Conservation (phyloP, 768 basidiomycete genomes). For the Leucogyrophana mollusca region DNA sequence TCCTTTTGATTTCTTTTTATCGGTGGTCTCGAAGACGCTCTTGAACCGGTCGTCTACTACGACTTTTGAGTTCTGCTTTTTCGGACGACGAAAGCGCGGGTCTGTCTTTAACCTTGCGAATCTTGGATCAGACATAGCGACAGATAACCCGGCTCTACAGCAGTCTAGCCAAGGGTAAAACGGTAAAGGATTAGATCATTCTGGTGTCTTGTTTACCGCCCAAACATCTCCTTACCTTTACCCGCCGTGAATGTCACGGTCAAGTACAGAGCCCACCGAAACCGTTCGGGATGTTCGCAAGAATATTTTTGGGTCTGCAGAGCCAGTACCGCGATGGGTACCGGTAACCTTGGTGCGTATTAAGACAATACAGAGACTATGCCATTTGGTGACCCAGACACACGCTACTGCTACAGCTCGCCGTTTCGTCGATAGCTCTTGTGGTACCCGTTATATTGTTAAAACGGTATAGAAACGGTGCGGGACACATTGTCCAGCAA, state of each 20-base stretch:
- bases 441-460: conserved; percentile 12
- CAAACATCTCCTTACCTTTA: not conserved
- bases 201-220: too few relatives aligned
- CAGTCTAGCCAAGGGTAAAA: not conserved
- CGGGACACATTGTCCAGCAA: not conserved
- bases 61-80: conserved; percentile 77
- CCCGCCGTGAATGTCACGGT: conserved; percentile 2
- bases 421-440: conserved; percentile 11
- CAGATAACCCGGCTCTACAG: not conserved
- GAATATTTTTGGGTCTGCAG: not conserved
- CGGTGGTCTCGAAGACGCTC: conserved; percentile 58
- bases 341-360: conserved; percentile 6
- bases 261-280: not conserved
- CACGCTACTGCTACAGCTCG: conserved; percentile 3
- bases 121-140: conserved; percentile 76
- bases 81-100: conserved; percentile 87
- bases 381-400: too few relatives aligned
- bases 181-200: not conserved
- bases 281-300: not conserved
- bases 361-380: too few relatives aligned
- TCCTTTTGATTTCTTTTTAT: conserved; percentile 36
- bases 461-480: conserved; percentile 7
- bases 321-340: conserved; percentile 2
- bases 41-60: conserved; percentile 93
- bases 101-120: conserved; percentile 87